phyloP scores from a whole-genome alignment of 2,329 filamentous ascomycete genomes.

The Penicillium hordei region DNA sequence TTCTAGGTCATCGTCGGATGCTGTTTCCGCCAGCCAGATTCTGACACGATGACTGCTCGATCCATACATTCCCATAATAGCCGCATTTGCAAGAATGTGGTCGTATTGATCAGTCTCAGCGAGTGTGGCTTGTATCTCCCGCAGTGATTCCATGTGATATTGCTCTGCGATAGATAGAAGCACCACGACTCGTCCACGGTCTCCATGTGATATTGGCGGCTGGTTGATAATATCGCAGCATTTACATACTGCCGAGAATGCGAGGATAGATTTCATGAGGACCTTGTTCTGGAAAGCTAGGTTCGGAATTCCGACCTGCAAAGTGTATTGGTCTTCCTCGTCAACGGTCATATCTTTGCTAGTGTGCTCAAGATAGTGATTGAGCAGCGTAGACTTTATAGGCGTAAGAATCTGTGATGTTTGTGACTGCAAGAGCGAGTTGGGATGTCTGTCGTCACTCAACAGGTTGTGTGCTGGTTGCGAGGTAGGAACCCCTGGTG shows the following conservation, averaged over 20 bases:
- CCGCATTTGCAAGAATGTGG: constrained; percentile 2
- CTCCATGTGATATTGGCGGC: background rate
- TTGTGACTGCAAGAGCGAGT: background rate
- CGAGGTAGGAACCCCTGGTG: background rate
- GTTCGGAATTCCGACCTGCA: background rate
- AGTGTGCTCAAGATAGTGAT: constrained; percentile 3
- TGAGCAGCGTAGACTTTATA: background rate
- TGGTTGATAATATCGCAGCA: constrained; percentile 2
- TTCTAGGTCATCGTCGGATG: background rate
- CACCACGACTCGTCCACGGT: background rate
- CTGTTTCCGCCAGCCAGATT: background rate
- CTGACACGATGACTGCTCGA: background rate
- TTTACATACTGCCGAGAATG: constrained; percentile 3
- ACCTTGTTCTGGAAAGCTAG: background rate
- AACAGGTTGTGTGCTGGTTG: background rate
- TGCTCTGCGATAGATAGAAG: background rate
- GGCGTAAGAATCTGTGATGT: background rate
- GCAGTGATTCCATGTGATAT: constrained; percentile 4
- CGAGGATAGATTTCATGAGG: constrained; percentile 4
- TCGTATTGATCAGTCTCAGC: background rate
- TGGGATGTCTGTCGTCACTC: background rate
- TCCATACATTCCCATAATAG: constrained; percentile 5
- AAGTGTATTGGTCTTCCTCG: background rate
- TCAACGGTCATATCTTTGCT: background rate
- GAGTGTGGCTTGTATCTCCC: background rate